Evolutionary conservation across 805 yeast genomes (phyloP).

Genomic region (Candida saitoana): DNA sequence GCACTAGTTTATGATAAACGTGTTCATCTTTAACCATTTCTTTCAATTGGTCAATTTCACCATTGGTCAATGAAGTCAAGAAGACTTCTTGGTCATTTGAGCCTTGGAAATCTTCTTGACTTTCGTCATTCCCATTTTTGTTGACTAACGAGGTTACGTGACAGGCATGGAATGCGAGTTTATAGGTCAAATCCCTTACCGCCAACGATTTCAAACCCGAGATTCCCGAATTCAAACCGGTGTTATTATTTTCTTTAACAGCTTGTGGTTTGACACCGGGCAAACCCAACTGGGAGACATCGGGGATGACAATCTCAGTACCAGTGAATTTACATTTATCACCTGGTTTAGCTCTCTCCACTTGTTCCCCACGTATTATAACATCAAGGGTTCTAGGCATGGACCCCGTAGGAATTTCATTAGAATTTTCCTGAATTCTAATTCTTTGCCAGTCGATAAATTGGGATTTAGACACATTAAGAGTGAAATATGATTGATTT

Average conservation of each 20-base stretch:
- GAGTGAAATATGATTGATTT: constrained; percentile 80
- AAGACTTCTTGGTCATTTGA: constrained; percentile 78
- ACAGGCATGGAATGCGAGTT: constrained; percentile 85
- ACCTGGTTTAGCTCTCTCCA: constrained; percentile 96
- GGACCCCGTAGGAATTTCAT: constrained; percentile 95
- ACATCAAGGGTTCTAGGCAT: constrained; percentile 97
- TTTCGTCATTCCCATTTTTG: constrained; percentile 23
- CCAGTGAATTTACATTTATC: constrained; percentile 94
- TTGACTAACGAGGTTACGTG: constrained; percentile 69
- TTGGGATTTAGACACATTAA: constrained; percentile 76
- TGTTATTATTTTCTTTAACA: constrained; percentile 59
- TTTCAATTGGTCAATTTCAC: constrained; percentile 79
- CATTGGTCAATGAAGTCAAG: constrained; percentile 69
- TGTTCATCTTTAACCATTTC: constrained; percentile 88
- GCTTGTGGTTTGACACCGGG: constrained; percentile 93
- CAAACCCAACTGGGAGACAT: constrained; percentile 85
- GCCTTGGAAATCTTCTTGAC: constrained; percentile 34
- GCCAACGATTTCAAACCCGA: constrained; percentile 89
- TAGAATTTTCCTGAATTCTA: constrained; percentile 93
- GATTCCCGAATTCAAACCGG: constrained; percentile 70
- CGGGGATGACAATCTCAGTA: constrained; percentile 91
- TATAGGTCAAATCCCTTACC: constrained; percentile 88
- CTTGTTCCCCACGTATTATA: constrained; percentile 87
- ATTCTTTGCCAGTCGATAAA: constrained; percentile 97
- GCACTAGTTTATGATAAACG: constrained; percentile 76